Evolutionary conservation across 2,329 filamentous ascomycete genomes (phyloP).

Genomic region (Aspergillus udagawae): DNA sequence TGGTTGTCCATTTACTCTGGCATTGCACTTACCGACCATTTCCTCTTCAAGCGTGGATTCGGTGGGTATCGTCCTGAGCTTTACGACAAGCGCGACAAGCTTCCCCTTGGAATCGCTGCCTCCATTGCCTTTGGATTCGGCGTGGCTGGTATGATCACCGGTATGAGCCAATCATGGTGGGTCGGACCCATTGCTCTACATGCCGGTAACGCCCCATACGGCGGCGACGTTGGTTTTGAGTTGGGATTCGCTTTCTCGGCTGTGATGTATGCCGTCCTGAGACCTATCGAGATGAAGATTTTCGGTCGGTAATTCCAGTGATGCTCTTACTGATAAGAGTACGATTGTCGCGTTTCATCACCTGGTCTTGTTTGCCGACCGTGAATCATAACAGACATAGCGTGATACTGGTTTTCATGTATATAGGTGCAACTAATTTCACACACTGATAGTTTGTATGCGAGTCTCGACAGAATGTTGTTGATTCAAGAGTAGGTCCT

Average conservation of each 20-base stretch:
- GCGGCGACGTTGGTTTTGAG: constrained; percentile 62
- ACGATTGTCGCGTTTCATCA: not conserved
- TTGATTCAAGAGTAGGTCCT: not conserved
- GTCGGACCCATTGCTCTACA: constrained; percentile 62
- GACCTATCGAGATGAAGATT: constrained; percentile 47
- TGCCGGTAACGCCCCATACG: constrained; percentile 46
- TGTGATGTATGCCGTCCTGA: constrained; percentile 49
- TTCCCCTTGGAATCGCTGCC: constrained; percentile 64
- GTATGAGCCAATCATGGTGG: constrained; percentile 69
- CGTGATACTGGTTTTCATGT: not conserved
- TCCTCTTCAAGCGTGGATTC: constrained; percentile 63
- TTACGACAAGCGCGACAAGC: constrained; percentile 54
- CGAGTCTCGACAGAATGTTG: not conserved
- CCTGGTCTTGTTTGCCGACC: not conserved
- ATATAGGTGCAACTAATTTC: constrained; percentile 5
- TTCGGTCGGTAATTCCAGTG: constrained; percentile 35
- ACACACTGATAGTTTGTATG: not conserved
- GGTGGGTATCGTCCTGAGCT: constrained; percentile 55
- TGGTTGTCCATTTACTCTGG: constrained; percentile 72
- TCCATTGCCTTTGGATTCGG: constrained; percentile 61
- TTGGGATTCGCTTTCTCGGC: constrained; percentile 60
- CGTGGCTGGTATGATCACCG: constrained; percentile 61
- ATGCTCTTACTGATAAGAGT: constrained; percentile 2
- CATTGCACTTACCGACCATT: constrained; percentile 63
- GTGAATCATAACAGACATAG: not conserved